Percentiles rank a stretch among this genome's conserved stretches.
Conservation (phyloP, 768 basidiomycete genomes). For the Russula virescens region DNA sequence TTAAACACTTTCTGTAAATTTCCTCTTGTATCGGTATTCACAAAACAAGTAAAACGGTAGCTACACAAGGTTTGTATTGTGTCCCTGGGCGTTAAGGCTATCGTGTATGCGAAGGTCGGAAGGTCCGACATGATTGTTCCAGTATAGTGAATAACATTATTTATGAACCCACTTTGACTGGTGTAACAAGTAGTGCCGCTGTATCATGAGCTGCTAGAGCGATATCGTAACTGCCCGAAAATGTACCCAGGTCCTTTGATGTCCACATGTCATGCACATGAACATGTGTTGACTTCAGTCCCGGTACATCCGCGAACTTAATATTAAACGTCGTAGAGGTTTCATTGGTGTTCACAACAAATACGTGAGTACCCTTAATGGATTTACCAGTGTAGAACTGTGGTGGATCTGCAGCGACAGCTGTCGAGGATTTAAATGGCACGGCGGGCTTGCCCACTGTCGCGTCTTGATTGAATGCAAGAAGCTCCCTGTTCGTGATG, state of each 20-base stretch:
- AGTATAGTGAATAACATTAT: too few species aligned
- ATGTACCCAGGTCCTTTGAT: constrained; percentile 40
- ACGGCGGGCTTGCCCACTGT: constrained; percentile 41
- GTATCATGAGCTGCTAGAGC: constrained; percentile 48
- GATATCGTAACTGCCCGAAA: constrained; percentile 35
- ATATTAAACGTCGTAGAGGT: constrained; percentile 41
- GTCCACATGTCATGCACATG: constrained; percentile 54
- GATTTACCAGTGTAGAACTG: constrained; percentile 49
- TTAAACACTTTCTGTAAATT: not conserved
- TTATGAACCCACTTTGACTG: not conserved
- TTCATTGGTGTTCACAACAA: constrained; percentile 46
- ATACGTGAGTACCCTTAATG: constrained; percentile 46
- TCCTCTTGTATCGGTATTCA: not conserved
- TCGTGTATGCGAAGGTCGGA: too few species aligned
- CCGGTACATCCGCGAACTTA: constrained; percentile 42
- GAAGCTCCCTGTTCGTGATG: constrained; percentile 45
- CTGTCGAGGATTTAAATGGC: constrained; percentile 41
- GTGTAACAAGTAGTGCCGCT: constrained; percentile 42
- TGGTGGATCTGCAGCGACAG: constrained; percentile 41
- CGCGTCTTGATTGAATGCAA: constrained; percentile 51
- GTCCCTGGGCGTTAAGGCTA: too few species aligned
- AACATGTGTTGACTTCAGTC: constrained; percentile 31
- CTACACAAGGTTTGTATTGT: too few species aligned
- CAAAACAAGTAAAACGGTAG: not conserved
- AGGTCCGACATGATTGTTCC: too few species aligned